Percentiles rank a stretch among this genome's conserved stretches.
Conservation (phyloP, 257 asterid species). For the Nicotiana obtusifolia region DNA sequence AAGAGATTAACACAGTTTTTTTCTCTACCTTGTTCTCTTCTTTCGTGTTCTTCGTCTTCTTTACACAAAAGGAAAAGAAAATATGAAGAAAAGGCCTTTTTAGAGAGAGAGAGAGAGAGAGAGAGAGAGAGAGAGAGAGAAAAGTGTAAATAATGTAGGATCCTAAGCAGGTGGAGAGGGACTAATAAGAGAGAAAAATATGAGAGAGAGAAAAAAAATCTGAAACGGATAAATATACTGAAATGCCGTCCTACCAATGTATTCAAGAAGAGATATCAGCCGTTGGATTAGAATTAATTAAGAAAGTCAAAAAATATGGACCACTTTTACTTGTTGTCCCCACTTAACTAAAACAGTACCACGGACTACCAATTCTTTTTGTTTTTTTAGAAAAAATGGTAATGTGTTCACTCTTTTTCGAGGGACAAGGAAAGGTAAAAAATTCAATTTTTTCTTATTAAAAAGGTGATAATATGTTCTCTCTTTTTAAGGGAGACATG, state of each 20-base stretch:
- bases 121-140: background rate
- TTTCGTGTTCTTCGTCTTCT: background rate
- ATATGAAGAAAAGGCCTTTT: background rate
- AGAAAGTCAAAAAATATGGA: constrained; percentile 7
- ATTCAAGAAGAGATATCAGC: background rate
- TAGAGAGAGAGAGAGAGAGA: background rate
- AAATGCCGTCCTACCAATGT: constrained; percentile 10
- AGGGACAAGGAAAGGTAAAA: background rate
- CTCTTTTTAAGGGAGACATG: too few relatives aligned
- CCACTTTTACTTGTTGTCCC: background rate
- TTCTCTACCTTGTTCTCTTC: background rate
- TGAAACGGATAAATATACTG: constrained; percentile 8
- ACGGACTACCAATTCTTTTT: background rate
- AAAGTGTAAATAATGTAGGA: background rate
- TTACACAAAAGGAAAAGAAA: background rate
- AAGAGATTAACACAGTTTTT: background rate
- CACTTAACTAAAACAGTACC: background rate
- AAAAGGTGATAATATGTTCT: too few relatives aligned
- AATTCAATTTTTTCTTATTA: too few relatives aligned
- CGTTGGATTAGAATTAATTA: background rate
- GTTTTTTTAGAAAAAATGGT: too few relatives aligned
- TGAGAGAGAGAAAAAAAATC: background rate
- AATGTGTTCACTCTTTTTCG: background rate
- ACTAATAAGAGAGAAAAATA: background rate
- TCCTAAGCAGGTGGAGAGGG: background rate